phyloP scores from a whole-genome alignment of 108 stramenopile genomes.

The Stephanodiscus minutulus region DNA sequence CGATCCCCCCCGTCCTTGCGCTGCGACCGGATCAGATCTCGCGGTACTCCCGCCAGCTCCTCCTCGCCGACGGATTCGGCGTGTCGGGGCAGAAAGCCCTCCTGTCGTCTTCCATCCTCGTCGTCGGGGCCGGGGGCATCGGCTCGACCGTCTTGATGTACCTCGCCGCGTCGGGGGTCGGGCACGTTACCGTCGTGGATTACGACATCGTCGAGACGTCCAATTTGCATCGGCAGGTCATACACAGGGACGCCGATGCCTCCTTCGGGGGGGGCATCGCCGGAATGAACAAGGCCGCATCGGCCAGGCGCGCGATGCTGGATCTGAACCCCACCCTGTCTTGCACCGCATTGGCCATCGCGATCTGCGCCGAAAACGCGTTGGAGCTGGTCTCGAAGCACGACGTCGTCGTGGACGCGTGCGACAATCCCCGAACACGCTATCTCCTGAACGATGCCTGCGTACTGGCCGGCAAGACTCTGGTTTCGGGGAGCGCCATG shows the following conservation, averaged over 20 bases:
- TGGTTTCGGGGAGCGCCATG: constrained; percentile 91
- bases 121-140: constrained; percentile 88
- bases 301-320: constrained; percentile 64
- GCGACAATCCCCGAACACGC: constrained; percentile 95
- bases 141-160: constrained; percentile 83
- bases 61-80: constrained; percentile 74
- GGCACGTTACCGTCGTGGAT: constrained; percentile 87
- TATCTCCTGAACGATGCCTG: constrained; percentile 98
- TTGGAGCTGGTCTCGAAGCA: constrained; percentile 59
- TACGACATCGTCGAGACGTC: constrained; percentile 92
- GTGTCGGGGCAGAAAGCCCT: constrained; percentile 76
- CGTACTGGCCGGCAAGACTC: constrained; percentile 67
- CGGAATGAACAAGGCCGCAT: constrained; percentile 82
- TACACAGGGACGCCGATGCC: constrained; percentile 68
- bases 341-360: constrained; percentile 42
- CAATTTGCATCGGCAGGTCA: constrained; percentile 97
- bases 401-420: constrained; percentile 92
- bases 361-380: constrained; percentile 63
- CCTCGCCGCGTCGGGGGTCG: constrained; percentile 80
- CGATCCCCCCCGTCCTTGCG: constrained; percentile 15
- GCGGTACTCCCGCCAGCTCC: constrained; percentile 82
- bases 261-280: constrained; percentile 8
- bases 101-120: constrained; percentile 63
- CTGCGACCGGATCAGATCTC: constrained; percentile 60
- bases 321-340: constrained; percentile 73